Evolutionary conservation across 352 stramenopile genomes (phyloP), one percentile per base, ranked within the genome.

Genomic region (Phytopythium cucurbitacearum): DNA sequence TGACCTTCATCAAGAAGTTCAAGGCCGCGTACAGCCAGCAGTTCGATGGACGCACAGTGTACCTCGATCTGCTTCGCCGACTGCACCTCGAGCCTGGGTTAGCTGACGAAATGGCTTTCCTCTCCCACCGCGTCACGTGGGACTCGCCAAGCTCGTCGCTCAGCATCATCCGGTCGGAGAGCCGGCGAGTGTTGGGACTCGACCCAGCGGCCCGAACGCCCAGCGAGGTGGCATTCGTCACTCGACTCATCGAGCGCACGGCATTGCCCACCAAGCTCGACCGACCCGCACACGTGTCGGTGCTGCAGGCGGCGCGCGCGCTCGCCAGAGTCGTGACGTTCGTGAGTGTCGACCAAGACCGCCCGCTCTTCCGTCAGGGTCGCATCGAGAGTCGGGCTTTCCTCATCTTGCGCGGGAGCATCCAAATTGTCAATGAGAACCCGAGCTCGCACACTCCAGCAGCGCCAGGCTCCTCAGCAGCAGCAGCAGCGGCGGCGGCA

Each of bases 361-460:
- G 67, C 36, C 69, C 73, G 15, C 46, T 93, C 9, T 90, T 89
- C 44, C 61, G 65, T n/a, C 82, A 93, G 49, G 81, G 81, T 5
- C 79, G 75, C 40, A 76, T 89, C 40, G 80, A 93, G 49, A 84
- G 72, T 40, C 80, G 76, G n/a, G 82, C 82, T 28, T 93, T 90
- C 53, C 38, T 93, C 33, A 89, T 93, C 39, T 63, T 93, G 12
- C 69, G 80, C 13, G 82, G 80, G n/a, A 77, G 69, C 7, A 85
- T 93, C 47, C 72, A 80, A 47, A 89, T 93, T 28, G 82, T 93
- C 42, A 88, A 89, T 21, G 82, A 93, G 59, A 77, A 91, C 47
- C 56, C 81, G 2, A 28, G 21, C 2, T 28, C 21, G 21, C 21
- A 28, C 21, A 28, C 21, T 2, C 21, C 21, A 28, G 21, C 21